phyloP scores from a whole-genome alignment of 257 asterid species.

The Nicotiana knightiana region DNA sequence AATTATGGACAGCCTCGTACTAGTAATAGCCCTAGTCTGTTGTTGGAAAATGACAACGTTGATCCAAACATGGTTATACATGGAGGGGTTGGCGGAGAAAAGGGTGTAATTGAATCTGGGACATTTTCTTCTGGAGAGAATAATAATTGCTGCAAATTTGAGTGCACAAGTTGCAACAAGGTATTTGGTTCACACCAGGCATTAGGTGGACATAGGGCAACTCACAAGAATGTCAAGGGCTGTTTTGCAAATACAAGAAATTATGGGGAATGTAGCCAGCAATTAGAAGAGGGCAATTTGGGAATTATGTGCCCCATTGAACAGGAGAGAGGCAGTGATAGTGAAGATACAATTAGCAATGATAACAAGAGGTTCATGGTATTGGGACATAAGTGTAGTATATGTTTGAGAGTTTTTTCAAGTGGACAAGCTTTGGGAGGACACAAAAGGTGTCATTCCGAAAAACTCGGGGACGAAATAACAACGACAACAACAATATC shows the following conservation, averaged over 20 bases:
- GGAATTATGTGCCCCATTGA: background rate
- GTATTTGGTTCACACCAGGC: slow-evolving; percentile 85
- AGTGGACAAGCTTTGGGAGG: slow-evolving; percentile 80
- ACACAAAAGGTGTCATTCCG: slow-evolving; percentile 83
- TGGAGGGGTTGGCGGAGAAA: background rate
- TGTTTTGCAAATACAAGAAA: slow-evolving; percentile 61
- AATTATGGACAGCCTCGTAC: slow-evolving; percentile 21
- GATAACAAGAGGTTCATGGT: slow-evolving; percentile 8
- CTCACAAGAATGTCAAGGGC: slow-evolving; percentile 85
- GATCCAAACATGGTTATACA: slow-evolving; percentile 15
- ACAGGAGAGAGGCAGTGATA: slow-evolving; percentile 7
- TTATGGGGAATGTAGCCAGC: slow-evolving; percentile 15
- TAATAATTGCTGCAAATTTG: slow-evolving; percentile 28
- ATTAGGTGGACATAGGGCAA: slow-evolving; percentile 75
- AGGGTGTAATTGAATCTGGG: slow-evolving; percentile 3
- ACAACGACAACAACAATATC: background rate
- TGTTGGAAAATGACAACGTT: background rate
- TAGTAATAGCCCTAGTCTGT: background rate
- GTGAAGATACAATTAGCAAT: background rate
- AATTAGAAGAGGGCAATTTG: background rate
- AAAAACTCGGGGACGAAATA: slow-evolving; percentile 29
- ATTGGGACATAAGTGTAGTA: slow-evolving; percentile 42
- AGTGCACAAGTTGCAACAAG: slow-evolving; percentile 82
- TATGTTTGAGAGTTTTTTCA: slow-evolving; percentile 67
- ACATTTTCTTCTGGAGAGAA: background rate